Evolutionary conservation across 2,329 filamentous ascomycete species (phyloP).

Genomic region (Hypoxylon sp.): DNA sequence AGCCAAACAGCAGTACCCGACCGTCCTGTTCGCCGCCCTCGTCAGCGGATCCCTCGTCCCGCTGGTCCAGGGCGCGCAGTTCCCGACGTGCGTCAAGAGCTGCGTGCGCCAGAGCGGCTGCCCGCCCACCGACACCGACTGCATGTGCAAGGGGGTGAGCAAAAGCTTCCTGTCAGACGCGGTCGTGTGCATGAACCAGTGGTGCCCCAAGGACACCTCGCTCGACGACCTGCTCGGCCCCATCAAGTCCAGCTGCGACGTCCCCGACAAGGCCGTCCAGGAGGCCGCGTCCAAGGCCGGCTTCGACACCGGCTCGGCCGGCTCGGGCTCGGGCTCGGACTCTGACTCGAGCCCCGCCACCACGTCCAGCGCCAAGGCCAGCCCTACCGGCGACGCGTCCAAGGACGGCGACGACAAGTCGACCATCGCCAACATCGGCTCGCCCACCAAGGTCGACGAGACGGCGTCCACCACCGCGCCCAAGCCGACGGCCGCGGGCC

Average conservation of each 20-base stretch:
- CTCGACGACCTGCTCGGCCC: conserved; percentile 46
- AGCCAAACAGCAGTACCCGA: conserved; percentile 34
- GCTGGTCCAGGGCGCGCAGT: conserved; percentile 36
- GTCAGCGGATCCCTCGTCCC: conserved; percentile 38
- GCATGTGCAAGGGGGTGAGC: conserved; percentile 49
- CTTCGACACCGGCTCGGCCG: conserved; percentile 21
- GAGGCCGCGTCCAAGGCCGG: conserved; percentile 43
- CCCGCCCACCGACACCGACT: conserved; percentile 43
- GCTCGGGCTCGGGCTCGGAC: background rate
- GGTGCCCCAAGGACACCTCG: conserved; percentile 47
- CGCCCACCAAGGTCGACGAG: conserved; percentile 17
- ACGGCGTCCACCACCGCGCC: conserved; percentile 4
- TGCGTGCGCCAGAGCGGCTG: conserved; percentile 49
- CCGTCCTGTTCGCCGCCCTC: conserved; percentile 37
- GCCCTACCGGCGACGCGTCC: conserved; percentile 7
- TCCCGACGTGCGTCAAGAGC: conserved; percentile 47
- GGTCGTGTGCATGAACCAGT: conserved; percentile 50
- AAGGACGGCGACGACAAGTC: conserved; percentile 14
- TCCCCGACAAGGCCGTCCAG: conserved; percentile 45
- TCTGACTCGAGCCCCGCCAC: background rate
- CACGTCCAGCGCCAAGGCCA: conserved; percentile 19
- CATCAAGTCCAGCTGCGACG: conserved; percentile 46
- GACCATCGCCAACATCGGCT: conserved; percentile 11
- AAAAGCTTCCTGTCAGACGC: conserved; percentile 49
- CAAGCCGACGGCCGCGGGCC: conserved; percentile 2